Conservation (phyloP, 2,329 filamentous ascomycete species). For the Myriosclerotinia duriaeana region DNA sequence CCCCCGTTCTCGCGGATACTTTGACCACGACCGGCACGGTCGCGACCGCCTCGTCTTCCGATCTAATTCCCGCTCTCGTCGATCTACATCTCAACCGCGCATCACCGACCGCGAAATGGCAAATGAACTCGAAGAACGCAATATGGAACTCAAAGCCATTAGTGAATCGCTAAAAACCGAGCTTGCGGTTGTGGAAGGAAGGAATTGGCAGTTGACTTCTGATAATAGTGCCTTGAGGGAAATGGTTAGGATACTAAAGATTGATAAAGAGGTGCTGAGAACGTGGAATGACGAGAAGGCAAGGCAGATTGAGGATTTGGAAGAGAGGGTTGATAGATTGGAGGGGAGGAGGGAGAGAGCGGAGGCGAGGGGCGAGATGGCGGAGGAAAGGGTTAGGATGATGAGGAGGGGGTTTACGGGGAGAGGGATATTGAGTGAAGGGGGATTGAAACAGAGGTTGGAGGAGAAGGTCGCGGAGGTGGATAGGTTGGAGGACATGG, state of each 20-base stretch:
- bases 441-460: neutral
- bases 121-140: constrained; percentile 15
- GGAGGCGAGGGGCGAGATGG: neutral
- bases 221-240: neutral
- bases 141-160: neutral
- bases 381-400: constrained; percentile 10
- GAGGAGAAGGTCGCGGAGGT: constrained; percentile 5
- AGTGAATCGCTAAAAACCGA: neutral
- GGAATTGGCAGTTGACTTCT: neutral
- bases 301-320: neutral
- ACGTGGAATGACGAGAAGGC: neutral
- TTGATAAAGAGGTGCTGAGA: neutral
- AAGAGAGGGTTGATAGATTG: neutral
- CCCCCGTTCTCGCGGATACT: neutral
- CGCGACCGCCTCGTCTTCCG: constrained; percentile 1
- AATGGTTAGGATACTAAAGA: neutral
- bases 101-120: neutral
- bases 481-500: neutral
- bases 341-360: neutral
- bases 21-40: neutral
- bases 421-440: neutral
- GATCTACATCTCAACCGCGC: neutral
- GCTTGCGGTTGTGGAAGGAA: neutral
- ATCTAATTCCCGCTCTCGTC: neutral
- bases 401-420: constrained; percentile 12